phyloP scores from a whole-genome alignment of 176 grass and related monocot genomes.

The Carex myosuroides region DNA sequence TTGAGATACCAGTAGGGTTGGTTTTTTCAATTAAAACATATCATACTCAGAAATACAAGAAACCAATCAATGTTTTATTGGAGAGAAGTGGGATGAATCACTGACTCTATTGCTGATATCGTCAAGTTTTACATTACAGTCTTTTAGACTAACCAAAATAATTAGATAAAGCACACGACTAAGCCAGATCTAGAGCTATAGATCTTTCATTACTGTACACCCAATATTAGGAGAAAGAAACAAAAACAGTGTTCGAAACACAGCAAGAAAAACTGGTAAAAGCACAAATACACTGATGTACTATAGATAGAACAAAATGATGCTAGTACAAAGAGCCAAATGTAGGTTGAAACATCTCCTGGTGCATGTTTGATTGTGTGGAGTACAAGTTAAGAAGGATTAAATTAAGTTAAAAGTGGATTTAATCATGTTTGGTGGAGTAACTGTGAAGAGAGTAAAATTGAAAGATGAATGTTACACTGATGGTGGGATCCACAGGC shows the following conservation, averaged over 20 bases:
- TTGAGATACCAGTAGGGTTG: neutral
- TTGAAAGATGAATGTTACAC: too few species aligned
- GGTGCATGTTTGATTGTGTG: too few species aligned
- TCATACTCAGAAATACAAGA: neutral
- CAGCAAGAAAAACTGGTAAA: neutral
- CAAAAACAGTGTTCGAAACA: neutral
- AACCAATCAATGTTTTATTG: neutral
- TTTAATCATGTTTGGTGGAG: too few species aligned
- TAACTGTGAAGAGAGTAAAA: too few species aligned
- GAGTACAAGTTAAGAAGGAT: too few species aligned
- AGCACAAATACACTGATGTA: neutral
- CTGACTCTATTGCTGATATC: neutral
- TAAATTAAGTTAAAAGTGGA: too few species aligned
- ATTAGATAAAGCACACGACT: neutral
- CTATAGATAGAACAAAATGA: neutral
- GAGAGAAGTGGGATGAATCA: neutral
- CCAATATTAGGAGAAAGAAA: neutral
- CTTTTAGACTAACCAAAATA: neutral
- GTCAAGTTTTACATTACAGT: neutral
- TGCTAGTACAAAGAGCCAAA: neutral
- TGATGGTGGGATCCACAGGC: too few species aligned
- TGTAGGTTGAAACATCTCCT: neutral
- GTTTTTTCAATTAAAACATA: neutral
- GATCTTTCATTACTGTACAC: neutral
- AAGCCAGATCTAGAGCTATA: neutral